These are phyloP conservation scores for Crithidia bombi DNA, from an alignment of 208 protist genomes.

Conservation along the genomic window DNA sequence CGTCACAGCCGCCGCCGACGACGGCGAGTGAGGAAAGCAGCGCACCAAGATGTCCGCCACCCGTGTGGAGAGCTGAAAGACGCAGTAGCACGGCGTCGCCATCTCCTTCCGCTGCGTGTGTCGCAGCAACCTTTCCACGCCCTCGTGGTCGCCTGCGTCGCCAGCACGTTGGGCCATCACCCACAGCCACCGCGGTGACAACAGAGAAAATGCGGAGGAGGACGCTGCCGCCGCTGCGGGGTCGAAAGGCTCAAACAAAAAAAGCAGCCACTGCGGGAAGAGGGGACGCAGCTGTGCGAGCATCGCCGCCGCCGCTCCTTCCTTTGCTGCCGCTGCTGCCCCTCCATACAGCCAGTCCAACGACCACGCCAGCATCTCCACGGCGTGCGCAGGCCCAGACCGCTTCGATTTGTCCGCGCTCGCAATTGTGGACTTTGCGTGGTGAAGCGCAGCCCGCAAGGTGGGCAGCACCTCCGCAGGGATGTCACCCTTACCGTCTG, in stretches of 20 bases:
- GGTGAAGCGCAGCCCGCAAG: slow-evolving; percentile 5
- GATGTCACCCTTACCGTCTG: not conserved
- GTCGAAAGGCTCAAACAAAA: slow-evolving; percentile 21
- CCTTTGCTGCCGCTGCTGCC: not conserved
- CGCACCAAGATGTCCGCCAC: slow-evolving; percentile 19
- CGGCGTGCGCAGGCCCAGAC: slow-evolving; percentile 12
- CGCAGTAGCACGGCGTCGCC: not conserved
- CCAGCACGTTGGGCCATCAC: slow-evolving; percentile 10
- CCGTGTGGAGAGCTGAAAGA: slow-evolving; percentile 33
- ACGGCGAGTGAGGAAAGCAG: slow-evolving; percentile 18
- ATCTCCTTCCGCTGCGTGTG: slow-evolving; percentile 12
- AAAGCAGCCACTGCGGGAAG: slow-evolving; percentile 26
- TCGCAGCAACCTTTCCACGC: slow-evolving; percentile 24
- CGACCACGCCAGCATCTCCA: slow-evolving; percentile 30
- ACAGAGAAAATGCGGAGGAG: not conserved
- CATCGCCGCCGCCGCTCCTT: not conserved
- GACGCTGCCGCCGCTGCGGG: not conserved
- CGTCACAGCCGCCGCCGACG: slow-evolving; percentile 13
- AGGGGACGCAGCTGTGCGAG: not conserved
- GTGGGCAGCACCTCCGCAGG: not conserved
- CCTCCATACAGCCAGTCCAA: slow-evolving; percentile 24
- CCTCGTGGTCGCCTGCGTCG: not conserved
- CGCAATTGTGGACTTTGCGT: slow-evolving; percentile 14
- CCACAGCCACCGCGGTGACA: slow-evolving; percentile 25
- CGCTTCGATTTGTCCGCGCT: slow-evolving; percentile 25